Evolutionary conservation across 331 rosid genomes (phyloP), one percentile per base, ranked within the genome.

Genomic region (Phaseolus coccineus): DNA sequence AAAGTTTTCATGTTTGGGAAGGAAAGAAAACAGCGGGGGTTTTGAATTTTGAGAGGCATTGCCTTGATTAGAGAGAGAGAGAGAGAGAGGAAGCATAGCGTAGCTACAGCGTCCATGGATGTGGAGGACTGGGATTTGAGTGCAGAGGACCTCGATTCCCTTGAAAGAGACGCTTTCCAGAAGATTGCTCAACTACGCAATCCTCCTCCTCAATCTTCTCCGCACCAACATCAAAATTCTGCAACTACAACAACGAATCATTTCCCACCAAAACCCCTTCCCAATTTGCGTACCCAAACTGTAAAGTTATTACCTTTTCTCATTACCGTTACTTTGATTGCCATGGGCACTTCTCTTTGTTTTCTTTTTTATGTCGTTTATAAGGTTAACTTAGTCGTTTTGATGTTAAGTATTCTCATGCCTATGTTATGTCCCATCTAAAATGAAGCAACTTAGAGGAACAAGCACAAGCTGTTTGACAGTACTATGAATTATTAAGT

Each of bases 131-230:
- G 91, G 91, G 92, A 85, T 44, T 72, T 95, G 63, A 95, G 93
- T 51, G 87, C 86, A 2, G 98, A 91, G 69, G 94, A 93, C 84
- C 83, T 95, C 13, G 99, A 95, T 84, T 86, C 90, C 22, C 92
- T 95, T 35, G 99, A 95, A 87, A 82, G 91, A 81, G 92, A 95
- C 51, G 98, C 99, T 77, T 80, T 89, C 12, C 88, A 85, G 84
- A 93, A 93, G 70, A 86, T 93, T 76, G 88, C 98, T 78, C 97
- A 87, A 59, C 87, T 85, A 16, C 96, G 91, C 80, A 30, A 82
- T 66, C 73, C 83, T 19, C 3, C 77, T 24, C 15, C 31, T 56
- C 15, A 15, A 24, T 1, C 31, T 15, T 14, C 27, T 76, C n/a
- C 85, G 53, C 39, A n/a, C 0, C 81, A 61, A 51, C 84, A 67